Percentiles rank a stretch among this genome's conserved stretches.
These are phyloP conservation scores for Clitocybe nebularis DNA, from an alignment of 1,284 basidiomycete species.

Conservation along the genomic window DNA sequence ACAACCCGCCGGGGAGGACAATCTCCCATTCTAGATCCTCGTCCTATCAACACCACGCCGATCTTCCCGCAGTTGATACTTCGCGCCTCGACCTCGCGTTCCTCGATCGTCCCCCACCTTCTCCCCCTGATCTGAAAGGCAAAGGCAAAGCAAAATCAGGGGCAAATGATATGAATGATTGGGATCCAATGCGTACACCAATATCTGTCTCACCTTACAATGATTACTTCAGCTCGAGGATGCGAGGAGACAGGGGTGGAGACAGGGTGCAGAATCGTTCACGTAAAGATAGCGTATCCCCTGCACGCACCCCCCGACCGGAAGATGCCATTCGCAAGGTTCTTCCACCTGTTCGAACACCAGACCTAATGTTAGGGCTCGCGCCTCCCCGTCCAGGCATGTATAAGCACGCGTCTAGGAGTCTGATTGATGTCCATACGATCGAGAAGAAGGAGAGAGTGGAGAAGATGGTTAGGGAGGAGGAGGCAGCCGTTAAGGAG, in stretches of 20 bases:
- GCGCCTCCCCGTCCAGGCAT: slow-evolving; percentile 38
- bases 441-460: slow-evolving; percentile 27
- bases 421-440: slow-evolving; percentile 39
- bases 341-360: background rate
- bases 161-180: slow-evolving; percentile 4
- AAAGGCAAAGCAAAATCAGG: slow-evolving; percentile 14
- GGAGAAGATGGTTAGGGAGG: slow-evolving; percentile 27
- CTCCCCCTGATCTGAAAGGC: slow-evolving; percentile 15
- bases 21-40: slow-evolving; percentile 15
- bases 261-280: background rate
- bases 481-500: slow-evolving; percentile 25
- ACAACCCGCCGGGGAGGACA: background rate
- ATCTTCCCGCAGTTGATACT: slow-evolving; percentile 26
- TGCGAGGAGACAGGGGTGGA: background rate
- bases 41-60: slow-evolving; percentile 16
- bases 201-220: slow-evolving; percentile 7
- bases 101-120: slow-evolving; percentile 14
- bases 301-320: slow-evolving; percentile 17
- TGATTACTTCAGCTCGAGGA: slow-evolving; percentile 11
- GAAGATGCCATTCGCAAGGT: slow-evolving; percentile 11
- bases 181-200: slow-evolving; percentile 18
- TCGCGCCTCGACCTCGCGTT: slow-evolving; percentile 30
- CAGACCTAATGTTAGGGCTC: background rate
- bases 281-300: slow-evolving; percentile 6
- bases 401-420: slow-evolving; percentile 59